Conservation (phyloP, 2,329 filamentous ascomycete genomes). For the Fusarium sp. region DNA sequence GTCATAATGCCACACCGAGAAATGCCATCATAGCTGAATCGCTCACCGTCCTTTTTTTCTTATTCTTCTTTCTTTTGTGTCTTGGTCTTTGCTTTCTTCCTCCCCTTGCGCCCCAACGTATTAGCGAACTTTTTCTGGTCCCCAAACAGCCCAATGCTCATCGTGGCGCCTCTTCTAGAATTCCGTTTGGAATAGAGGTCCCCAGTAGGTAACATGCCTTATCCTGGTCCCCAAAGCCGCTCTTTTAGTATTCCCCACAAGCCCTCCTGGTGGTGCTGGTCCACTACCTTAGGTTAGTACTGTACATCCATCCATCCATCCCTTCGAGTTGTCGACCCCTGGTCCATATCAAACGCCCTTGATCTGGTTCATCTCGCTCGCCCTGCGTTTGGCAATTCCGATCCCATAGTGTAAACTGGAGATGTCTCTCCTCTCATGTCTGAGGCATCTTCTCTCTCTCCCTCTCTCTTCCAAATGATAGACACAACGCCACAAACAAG, state of each 20-base stretch:
- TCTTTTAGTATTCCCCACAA: constrained; percentile 39
- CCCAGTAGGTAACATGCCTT: constrained; percentile 30
- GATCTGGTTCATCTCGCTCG: constrained; percentile 39
- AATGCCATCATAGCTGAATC: constrained; percentile 30
- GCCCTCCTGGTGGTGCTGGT: constrained; percentile 9
- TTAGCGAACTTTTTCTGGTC: constrained; percentile 8
- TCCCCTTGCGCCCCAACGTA: constrained; percentile 21
- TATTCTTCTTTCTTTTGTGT: background rate
- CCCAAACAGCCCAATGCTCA: constrained; percentile 12
- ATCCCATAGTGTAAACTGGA: background rate
- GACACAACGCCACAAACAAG: constrained; percentile 17
- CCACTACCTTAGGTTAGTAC: background rate
- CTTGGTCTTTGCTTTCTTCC: constrained; percentile 10
- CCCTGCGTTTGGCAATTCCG: constrained; percentile 32
- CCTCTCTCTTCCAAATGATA: background rate
- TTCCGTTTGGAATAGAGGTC: constrained; percentile 39
- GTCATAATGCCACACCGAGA: constrained; percentile 36
- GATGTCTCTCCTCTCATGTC: background rate
- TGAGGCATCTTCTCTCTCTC: constrained; percentile 10
- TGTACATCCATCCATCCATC: constrained; percentile 7
- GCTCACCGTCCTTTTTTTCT: constrained; percentile 31
- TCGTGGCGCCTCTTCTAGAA: constrained; percentile 43
- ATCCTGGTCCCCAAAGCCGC: constrained; percentile 30
- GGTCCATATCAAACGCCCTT: constrained; percentile 37
- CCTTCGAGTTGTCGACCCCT: constrained; percentile 32